Base-by-base conservation (phyloP, 208 protist genomes). In the Crithidia bombi region DNA sequence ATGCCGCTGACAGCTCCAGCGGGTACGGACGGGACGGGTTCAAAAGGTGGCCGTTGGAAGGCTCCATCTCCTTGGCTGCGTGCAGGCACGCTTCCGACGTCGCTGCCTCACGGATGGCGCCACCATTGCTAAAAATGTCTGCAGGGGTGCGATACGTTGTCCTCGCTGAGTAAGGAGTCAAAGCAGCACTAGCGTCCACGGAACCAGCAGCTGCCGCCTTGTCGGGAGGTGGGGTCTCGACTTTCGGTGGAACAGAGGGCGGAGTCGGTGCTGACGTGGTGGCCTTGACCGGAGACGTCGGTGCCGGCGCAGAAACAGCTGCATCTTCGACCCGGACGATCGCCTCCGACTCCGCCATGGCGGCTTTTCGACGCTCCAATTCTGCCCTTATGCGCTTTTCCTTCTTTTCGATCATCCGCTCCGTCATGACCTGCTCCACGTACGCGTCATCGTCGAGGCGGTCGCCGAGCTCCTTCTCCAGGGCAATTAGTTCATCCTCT, bases 331-430 rank as follows among this genome's bases (percentile, higher is more conserved):
- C 17, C 5, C 5, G 12, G 5, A 21, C 5, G 46, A 12, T 23
- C 6, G 14, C 3, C 46, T 51, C 9, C 12, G 46, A 28, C 14
- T 36, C 30, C 21, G 30, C 30, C 30, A 43, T 35, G 30, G 43
- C 44, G 19, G 50, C 61, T 25, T 46, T 9, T 30, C 69, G 70
- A 6, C 56, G 46, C 46, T 44, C 47, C 56, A 92, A 59, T 68
- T 86, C 83, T 30, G 75, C 79, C 12, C 69, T 73, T 11, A 96
- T 67, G 0, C 85, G 82, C 59, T 50, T 66, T 70, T 96, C 91
- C 73, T 92, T 96, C 69, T 96, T 96, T 15, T 62, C 82, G 25
- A 96, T 91, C 66, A 96, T 81, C 54, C 79, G 82, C 57, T 89
- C 82, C 61, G 79, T 90, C 83, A 96, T 90, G 35, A 93, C 35